Evolutionary conservation across 2,329 filamentous ascomycete species (phyloP).

Genomic region (Penicillium polonicum): DNA sequence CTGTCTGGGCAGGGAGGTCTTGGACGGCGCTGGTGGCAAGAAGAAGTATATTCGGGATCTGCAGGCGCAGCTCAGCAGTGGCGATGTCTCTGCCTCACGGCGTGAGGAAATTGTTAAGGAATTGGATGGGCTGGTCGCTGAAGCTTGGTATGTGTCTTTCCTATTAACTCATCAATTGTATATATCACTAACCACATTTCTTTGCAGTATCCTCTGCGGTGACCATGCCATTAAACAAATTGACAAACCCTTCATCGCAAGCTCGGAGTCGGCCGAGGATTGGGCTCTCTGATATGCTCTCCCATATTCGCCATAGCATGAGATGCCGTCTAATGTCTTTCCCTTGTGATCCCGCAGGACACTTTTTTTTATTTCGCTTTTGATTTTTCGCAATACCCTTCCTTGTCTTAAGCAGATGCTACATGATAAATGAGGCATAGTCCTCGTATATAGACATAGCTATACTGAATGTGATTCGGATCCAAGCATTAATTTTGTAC

Average conservation of each 20-base stretch:
- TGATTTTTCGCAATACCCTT: conserved; percentile 13
- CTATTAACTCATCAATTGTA: not conserved
- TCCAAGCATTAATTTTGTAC: not conserved
- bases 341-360: not conserved
- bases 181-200: conserved; percentile 22
- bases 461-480: conserved; percentile 1
- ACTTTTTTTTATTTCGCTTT: not conserved
- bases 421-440: not conserved
- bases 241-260: conserved; percentile 83
- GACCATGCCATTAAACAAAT: conserved; percentile 93
- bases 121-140: conserved; percentile 86
- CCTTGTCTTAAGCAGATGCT: conserved; percentile 3
- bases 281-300: conserved; percentile 65
- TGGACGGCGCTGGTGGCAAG: conserved; percentile 77
- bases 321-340: not conserved
- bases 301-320: not conserved
- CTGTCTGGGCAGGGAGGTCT: conserved; percentile 80
- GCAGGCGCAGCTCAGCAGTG: conserved; percentile 78
- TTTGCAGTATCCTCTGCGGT: conserved; percentile 78
- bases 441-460: conserved; percentile 6
- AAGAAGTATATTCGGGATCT: conserved; percentile 79
- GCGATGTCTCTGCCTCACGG: conserved; percentile 65
- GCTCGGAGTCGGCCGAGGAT: conserved; percentile 70
- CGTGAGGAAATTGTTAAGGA: conserved; percentile 83
- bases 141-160: conserved; percentile 67